Evolutionary conservation across 2,329 filamentous ascomycete genomes (phyloP).

Genomic region (Arthrobotrys megalospora): DNA sequence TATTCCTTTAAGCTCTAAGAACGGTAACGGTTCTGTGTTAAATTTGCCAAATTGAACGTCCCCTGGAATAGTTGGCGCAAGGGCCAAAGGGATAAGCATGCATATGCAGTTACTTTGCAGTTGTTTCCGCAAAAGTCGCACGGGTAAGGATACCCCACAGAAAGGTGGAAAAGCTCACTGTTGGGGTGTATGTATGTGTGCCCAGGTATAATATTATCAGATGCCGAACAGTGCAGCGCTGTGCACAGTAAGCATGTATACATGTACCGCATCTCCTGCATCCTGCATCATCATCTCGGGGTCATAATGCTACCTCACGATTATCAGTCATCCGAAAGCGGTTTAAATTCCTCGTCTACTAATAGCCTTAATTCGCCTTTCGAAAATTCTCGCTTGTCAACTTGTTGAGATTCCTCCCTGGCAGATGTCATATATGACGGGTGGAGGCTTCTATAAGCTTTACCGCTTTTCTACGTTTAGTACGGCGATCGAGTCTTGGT

Average conservation of each 20-base stretch:
- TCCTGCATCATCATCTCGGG: constrained; percentile 1
- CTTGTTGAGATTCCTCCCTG: constrained; percentile 26
- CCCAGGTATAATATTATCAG: background rate
- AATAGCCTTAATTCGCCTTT: constrained; percentile 19
- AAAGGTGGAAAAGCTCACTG: background rate
- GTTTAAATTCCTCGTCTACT: constrained; percentile 33
- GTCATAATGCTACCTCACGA: constrained; percentile 43
- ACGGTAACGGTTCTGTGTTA: constrained; percentile 28
- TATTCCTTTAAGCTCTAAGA: constrained; percentile 36
- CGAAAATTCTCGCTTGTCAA: background rate
- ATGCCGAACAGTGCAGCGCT: constrained; percentile 3
- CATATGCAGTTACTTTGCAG: constrained; percentile 15
- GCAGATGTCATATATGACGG: constrained; percentile 57
- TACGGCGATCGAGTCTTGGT: constrained; percentile 37
- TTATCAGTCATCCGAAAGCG: constrained; percentile 30
- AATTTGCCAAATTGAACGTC: constrained; percentile 51
- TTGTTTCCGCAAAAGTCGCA: constrained; percentile 19
- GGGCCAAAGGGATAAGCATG: constrained; percentile 21
- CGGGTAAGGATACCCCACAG: constrained; percentile 36
- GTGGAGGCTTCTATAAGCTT: constrained; percentile 27
- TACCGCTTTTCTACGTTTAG: constrained; percentile 34
- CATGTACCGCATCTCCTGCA: constrained; percentile 3
- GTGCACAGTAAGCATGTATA: constrained; percentile 8
- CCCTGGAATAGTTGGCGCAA: constrained; percentile 14
- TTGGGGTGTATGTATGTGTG: background rate